Evolutionary conservation across 129 eudicot species (phyloP), one percentile per base, ranked within the genome.

Genomic region (Pseudognaphalium luteoalbum): DNA sequence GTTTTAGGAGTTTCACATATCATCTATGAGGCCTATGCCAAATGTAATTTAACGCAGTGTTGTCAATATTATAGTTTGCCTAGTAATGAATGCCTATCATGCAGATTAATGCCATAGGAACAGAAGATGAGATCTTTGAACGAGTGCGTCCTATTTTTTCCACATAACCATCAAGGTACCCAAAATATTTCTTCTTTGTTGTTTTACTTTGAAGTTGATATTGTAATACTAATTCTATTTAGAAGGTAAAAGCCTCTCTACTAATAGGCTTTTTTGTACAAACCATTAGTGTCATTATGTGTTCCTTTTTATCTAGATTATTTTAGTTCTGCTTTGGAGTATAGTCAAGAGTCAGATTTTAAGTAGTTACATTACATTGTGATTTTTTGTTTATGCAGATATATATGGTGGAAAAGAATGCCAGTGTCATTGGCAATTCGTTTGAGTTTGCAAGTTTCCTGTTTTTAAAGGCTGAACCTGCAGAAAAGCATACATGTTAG

Each of bases 21-120:
- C 19, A 25, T 73, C 21, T 44, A 28, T 42, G 20, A 42, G 50
- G 7, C 10, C 3, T 33, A 34, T 70, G 62, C 50, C 8, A 50
- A 2, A 10, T 21, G 63, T 29, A 63, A 44, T 20, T 11, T 11
- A 56, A 56, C 10, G 4, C 25, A 50, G 17, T 42, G 54, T 74
- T 47, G 10, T 19, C 16, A 50, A 3, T n/a, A 12, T 83, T 34
- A 14, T 50, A 62, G 47, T 65, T 32, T 61, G 32, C 57, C 28
- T 61, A 73, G 9, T 76, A 39, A 51, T 54, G 77, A 39, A 77
- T 60, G 54, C 25, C 42, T 59, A 71, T 51, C 17, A 17, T 81
- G 83, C 97, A 93, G 98, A 87, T 93, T 51, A 84, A 88, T 82
- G 98, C 87, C 56, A 84, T 85, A 75, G 98, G 98, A 78, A 76